Percentiles rank a stretch among this genome's conserved stretches.
Evolutionary conservation across 306 rosid genomes (phyloP).

Genomic region (Luffa aegyptiaca): DNA sequence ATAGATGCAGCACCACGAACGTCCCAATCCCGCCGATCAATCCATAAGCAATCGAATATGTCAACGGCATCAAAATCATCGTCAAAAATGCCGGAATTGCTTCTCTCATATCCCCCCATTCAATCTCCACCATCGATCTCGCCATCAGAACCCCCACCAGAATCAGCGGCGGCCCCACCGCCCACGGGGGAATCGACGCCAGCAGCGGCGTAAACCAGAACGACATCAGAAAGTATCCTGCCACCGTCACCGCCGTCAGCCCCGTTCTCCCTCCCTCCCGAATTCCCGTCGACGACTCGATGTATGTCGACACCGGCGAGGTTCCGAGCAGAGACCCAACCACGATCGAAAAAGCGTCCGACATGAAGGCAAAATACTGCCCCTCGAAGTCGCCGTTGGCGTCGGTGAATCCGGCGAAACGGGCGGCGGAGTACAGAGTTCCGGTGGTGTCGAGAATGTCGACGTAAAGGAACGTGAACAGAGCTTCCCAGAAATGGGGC

Average conservation of each 20-base stretch:
- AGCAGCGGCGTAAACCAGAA: slow-evolving; percentile 84
- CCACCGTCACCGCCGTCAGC: slow-evolving; percentile 80
- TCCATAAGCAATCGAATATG: slow-evolving; percentile 84
- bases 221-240: slow-evolving; percentile 54
- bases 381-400: slow-evolving; percentile 70
- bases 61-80: slow-evolving; percentile 66
- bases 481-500: slow-evolving; percentile 75
- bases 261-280: slow-evolving; percentile 90
- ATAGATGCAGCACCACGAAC: slow-evolving; percentile 43
- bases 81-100: slow-evolving; percentile 91
- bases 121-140: slow-evolving; percentile 75
- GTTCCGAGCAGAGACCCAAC: slow-evolving; percentile 79
- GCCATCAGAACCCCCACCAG: slow-evolving; percentile 90
- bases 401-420: slow-evolving; percentile 78
- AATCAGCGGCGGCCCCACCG: slow-evolving; percentile 95
- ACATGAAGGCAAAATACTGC: slow-evolving; percentile 91
- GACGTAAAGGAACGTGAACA: slow-evolving; percentile 66
- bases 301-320: slow-evolving; percentile 76
- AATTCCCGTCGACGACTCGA: slow-evolving; percentile 86
- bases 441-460: slow-evolving; percentile 89
- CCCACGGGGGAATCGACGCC: slow-evolving; percentile 98
- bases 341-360: slow-evolving; percentile 82
- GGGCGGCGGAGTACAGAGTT: slow-evolving; percentile 71
- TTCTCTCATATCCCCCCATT: slow-evolving; percentile 86
- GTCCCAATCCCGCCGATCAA: slow-evolving; percentile 84